Percentiles rank a stretch among this genome's conserved stretches.
Conservation (phyloP, 371 early-diverging fungal genomes). For the Apophysomyces elegans region DNA sequence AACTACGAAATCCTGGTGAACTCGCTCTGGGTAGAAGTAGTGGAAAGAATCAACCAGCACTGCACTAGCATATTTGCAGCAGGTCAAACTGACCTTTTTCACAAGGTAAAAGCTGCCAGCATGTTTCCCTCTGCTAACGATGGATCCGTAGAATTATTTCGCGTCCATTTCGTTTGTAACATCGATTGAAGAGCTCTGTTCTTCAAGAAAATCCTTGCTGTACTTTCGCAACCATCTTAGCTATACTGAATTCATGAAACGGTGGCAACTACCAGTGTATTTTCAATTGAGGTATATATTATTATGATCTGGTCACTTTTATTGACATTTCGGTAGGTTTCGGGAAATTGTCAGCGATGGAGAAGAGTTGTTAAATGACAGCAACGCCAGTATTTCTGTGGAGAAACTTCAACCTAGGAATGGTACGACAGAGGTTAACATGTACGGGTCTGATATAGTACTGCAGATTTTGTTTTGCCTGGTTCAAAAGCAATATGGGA, state of each 20-base stretch:
- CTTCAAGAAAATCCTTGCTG: conserved; percentile 49
- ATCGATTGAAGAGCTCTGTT: conserved; percentile 58
- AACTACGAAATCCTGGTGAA: conserved; percentile 73
- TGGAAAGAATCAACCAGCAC: conserved; percentile 54
- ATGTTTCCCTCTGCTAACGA: not conserved
- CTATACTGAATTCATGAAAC: conserved; percentile 74
- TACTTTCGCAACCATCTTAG: conserved; percentile 62
- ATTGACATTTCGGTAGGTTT: conserved; percentile 39
- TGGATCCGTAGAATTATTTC: conserved; percentile 58
- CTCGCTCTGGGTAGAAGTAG: conserved; percentile 64
- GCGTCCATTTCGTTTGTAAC: conserved; percentile 69
- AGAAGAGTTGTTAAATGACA: conserved; percentile 43
- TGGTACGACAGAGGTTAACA: conserved; percentile 2
- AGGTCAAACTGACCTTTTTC: conserved; percentile 78
- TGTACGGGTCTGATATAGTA: not conserved
- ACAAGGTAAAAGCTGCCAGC: conserved; percentile 47
- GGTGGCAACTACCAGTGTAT: conserved; percentile 78
- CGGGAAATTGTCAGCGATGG: conserved; percentile 58
- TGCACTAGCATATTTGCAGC: conserved; percentile 65
- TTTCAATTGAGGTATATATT: conserved; percentile 65
- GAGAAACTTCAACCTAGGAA: conserved; percentile 15
- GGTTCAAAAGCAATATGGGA: conserved; percentile 56
- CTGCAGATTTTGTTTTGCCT: conserved; percentile 29
- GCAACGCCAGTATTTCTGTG: conserved; percentile 17
- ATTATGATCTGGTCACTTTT: not conserved